Conservation (phyloP, 106 monocot genomes). For the Platanthera zijinensis region DNA sequence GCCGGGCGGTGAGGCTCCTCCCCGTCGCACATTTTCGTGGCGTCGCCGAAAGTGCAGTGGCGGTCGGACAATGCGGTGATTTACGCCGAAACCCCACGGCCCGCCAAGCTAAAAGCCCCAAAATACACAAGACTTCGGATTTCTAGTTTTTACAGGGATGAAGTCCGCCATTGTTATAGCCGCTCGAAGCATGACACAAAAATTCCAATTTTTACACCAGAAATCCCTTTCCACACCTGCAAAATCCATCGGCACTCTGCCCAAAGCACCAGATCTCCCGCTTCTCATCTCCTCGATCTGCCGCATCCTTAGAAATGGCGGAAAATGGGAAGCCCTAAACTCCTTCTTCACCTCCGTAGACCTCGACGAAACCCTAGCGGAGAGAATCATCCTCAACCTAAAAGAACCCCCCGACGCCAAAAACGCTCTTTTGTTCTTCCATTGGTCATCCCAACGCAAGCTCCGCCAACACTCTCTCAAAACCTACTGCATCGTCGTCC, state of each 20-base stretch:
- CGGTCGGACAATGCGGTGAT: too few species aligned
- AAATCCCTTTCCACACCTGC: background rate
- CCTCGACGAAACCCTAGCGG: slow-evolving; percentile 13
- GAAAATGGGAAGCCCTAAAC: slow-evolving; percentile 19
- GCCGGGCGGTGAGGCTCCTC: too few species aligned
- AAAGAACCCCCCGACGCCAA: slow-evolving; percentile 31
- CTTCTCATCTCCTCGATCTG: background rate
- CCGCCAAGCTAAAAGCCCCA: too few species aligned
- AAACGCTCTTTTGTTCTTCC: slow-evolving; percentile 49
- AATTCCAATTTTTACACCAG: background rate
- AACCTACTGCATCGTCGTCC: slow-evolving; percentile 33
- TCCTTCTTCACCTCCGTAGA: background rate
- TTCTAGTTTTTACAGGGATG: too few species aligned
- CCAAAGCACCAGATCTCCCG: background rate
- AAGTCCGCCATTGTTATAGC: background rate
- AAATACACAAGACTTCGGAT: too few species aligned
- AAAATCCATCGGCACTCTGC: background rate
- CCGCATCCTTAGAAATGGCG: slow-evolving; percentile 4
- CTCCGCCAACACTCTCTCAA: slow-evolving; percentile 19
- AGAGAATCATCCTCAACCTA: slow-evolving; percentile 22
- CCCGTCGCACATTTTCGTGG: too few species aligned
- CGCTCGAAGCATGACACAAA: background rate
- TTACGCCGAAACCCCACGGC: too few species aligned
- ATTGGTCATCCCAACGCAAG: slow-evolving; percentile 30
- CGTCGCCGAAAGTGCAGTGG: too few species aligned